Conservation (phyloP, 2,329 filamentous ascomycete genomes). For the Mycosphaerella sp. region DNA sequence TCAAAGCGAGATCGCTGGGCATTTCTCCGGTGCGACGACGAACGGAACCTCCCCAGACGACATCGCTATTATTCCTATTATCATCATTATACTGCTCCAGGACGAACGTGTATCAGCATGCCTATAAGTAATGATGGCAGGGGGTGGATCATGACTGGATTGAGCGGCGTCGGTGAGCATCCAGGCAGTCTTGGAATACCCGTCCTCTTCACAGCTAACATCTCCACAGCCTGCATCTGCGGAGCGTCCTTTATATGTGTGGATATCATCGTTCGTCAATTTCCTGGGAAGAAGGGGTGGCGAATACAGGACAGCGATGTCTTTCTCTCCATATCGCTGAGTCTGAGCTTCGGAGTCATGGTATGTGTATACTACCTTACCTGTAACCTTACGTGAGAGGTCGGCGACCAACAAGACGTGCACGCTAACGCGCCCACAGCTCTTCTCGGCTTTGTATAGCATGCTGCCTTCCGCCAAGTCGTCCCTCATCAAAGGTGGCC, state of each 20-base stretch:
- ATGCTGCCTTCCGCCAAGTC: slow-evolving; percentile 83
- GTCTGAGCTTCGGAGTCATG: slow-evolving; percentile 94
- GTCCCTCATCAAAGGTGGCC: slow-evolving; percentile 66
- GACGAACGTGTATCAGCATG: slow-evolving; percentile 31
- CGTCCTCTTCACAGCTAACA: slow-evolving; percentile 1
- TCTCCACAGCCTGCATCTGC: slow-evolving; percentile 49
- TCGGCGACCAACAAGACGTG: neutral
- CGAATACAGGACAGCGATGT: slow-evolving; percentile 81
- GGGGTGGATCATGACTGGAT: slow-evolving; percentile 83
- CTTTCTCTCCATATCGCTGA: slow-evolving; percentile 82
- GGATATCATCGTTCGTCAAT: slow-evolving; percentile 65
- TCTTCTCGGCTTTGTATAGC: slow-evolving; percentile 85
- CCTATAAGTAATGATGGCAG: slow-evolving; percentile 70
- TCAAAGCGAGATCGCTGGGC: too few relatives aligned
- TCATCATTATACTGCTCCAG: neutral
- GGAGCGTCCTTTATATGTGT: slow-evolving; percentile 82
- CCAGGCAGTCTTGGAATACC: neutral
- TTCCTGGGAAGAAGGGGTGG: slow-evolving; percentile 71
- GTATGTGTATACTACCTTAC: slow-evolving; percentile 44
- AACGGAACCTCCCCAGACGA: neutral
- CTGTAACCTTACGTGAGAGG: neutral
- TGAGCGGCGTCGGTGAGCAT: slow-evolving; percentile 66
- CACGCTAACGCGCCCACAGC: slow-evolving; percentile 44
- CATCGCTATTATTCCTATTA: neutral
- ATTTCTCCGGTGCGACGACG: neutral